A percentile compares a stretch with the other conserved stretches of the same genome.
Conservation (phyloP, 208 protist species). For the Phytomonas francai region DNA sequence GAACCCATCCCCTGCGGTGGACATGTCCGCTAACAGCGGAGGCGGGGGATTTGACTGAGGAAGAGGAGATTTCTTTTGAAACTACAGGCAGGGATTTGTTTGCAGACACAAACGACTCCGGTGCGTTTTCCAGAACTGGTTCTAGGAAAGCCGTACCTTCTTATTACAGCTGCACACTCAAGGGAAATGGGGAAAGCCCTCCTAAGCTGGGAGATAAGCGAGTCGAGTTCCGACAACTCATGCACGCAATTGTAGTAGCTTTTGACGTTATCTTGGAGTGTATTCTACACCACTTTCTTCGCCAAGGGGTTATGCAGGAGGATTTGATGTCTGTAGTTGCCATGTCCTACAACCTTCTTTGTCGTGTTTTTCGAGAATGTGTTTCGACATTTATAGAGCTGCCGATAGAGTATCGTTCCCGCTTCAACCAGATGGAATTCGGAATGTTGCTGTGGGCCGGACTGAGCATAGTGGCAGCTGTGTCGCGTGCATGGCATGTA, state of each 20-base stretch:
- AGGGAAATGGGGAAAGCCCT: neutral
- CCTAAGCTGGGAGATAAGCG: neutral
- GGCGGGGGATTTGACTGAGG: neutral
- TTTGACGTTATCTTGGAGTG: neutral
- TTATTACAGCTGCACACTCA: neutral
- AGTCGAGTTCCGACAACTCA: neutral
- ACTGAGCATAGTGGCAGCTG: conserved; percentile 27
- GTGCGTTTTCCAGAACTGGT: neutral
- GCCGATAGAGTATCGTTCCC: conserved; percentile 11
- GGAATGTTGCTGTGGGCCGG: conserved; percentile 42
- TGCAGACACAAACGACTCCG: neutral
- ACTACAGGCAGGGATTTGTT: neutral
- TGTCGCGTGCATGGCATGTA: conserved; percentile 23
- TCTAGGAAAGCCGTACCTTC: neutral
- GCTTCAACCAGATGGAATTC: conserved; percentile 20
- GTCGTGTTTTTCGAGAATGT: conserved; percentile 19
- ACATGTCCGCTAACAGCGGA: neutral
- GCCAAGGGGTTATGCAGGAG: neutral
- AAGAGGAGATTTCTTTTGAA: neutral
- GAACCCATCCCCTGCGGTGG: neutral
- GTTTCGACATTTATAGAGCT: conserved; percentile 22
- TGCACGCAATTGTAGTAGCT: neutral
- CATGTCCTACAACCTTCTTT: neutral
- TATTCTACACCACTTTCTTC: conserved; percentile 1
- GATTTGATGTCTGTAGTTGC: neutral